Base-by-base conservation (phyloP, 2,329 filamentous ascomycete genomes). In the Botryotinia convoluta region DNA sequence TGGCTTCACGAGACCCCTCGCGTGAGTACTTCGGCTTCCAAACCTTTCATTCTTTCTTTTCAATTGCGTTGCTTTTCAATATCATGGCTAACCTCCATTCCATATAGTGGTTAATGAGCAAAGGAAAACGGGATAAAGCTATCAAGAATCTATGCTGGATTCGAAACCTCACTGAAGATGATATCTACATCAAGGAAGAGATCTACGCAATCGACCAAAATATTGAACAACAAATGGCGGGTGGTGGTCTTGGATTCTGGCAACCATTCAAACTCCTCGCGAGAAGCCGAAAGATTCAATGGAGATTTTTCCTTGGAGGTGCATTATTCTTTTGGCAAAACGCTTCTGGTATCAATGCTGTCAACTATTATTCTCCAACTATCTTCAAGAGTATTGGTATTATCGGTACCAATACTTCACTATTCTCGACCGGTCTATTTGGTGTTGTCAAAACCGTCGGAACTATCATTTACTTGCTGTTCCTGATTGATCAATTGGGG, bases 181-280 rank as follows among this genome's bases (percentile, higher is more conserved):
- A 92, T 76, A 82, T 84, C 69, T 94, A 94, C 80, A 91, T 95
- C 73, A 83, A 91, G 3, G 92, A 95, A 80, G 93, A 95, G 81
- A 85, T 95, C 39, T 85, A 86, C 72, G 90, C 87, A 75, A 91
- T 95, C 74, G 91, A 94, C 71, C 85, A 87, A 26, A 91, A 92
- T 20, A 83, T 94, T 35, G 90, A 93, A 75, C 83, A 88, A 29
- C 91, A 91, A 81, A 84, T 87, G 68, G 80, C 84, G 3, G 86
- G 87, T 44, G 87, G 93, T 69, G 92, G 92, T 16, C 82, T 88
- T n/a, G 92, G 92, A 5, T 94, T 94, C 85, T 93, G 90, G 89
- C 90, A 90, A 81, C 91, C 91, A 0, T 92, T 93, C 83, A 54
- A 68, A 68, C 64, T 68, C 32, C 64, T 68, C 2, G 32, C 44